Conservation (phyloP, 768 basidiomycete species). For the Butyriboletus loyo region DNA sequence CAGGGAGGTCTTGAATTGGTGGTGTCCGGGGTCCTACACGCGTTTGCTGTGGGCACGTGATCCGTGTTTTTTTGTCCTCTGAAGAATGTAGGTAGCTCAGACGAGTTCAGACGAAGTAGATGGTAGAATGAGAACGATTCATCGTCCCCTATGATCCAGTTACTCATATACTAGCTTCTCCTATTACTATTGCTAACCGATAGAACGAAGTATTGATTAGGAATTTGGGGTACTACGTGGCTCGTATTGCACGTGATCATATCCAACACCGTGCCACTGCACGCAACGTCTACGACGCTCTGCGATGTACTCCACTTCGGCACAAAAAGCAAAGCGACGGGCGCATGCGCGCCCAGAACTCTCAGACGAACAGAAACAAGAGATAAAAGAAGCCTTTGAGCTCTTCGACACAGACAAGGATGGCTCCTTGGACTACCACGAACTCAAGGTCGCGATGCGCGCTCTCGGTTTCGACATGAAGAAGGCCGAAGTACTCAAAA, state of each 20-base stretch:
- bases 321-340: constrained; percentile 72
- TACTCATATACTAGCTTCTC: no score
- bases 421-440: constrained; percentile 93
- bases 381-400: constrained; percentile 98
- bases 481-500: constrained; percentile 96
- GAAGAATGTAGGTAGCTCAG: no score
- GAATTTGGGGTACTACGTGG: no score
- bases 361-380: constrained; percentile 86
- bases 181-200: no score
- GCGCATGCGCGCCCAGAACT: constrained; percentile 79
- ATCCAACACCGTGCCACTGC: no score
- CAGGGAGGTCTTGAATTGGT: background rate
- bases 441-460: constrained; percentile 98
- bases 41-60: constrained; percentile 29
- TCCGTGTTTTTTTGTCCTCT: no score
- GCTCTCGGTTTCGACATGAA: constrained; percentile 97
- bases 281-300: background rate
- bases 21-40: constrained; percentile 29
- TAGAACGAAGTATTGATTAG: no score
- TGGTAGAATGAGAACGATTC: no score
- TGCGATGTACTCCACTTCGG: constrained; percentile 55
- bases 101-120: no score
- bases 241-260: no score
- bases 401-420: constrained; percentile 99
- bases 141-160: no score